Percentiles rank a stretch among this genome's conserved stretches.
Evolutionary conservation across 169 alveolate species (phyloP).

Genomic region (Cryptosporidium parvum): DNA sequence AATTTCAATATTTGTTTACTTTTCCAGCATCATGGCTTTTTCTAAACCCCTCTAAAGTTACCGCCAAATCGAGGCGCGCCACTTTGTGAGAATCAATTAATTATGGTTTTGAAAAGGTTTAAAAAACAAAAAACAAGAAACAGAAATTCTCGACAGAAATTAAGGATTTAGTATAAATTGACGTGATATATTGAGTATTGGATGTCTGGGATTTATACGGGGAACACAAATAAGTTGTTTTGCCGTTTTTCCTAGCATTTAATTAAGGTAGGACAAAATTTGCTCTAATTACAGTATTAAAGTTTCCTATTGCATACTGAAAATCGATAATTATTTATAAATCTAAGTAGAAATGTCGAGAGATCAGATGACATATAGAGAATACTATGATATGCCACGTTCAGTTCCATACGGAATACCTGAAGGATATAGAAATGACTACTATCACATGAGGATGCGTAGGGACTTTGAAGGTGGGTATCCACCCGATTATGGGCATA

Average conservation of each 20-base stretch:
- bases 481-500: not conserved
- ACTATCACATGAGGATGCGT: constrained; percentile 26
- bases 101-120: not conserved
- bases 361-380: constrained; percentile 58
- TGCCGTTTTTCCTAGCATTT: not conserved
- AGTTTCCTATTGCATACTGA: not conserved
- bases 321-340: not conserved
- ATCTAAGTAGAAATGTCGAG: constrained; percentile 16
- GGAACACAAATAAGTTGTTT: not conserved
- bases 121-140: not conserved
- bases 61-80: not conserved
- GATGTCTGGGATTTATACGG: not conserved
- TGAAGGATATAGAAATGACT: constrained; percentile 50
- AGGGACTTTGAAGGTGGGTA: constrained; percentile 41
- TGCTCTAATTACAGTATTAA: not conserved
- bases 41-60: not conserved
- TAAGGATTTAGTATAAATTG: not conserved
- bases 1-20: not conserved
- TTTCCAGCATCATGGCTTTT: not conserved
- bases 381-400: constrained; percentile 27
- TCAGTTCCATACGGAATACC: constrained; percentile 5
- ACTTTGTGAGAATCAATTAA: not conserved
- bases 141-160: not conserved
- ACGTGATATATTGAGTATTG: not conserved
- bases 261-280: not conserved